These are phyloP conservation scores for Zygotorulaspora sp. DNA, from an alignment of 805 yeast species.

Conservation along the genomic window DNA sequence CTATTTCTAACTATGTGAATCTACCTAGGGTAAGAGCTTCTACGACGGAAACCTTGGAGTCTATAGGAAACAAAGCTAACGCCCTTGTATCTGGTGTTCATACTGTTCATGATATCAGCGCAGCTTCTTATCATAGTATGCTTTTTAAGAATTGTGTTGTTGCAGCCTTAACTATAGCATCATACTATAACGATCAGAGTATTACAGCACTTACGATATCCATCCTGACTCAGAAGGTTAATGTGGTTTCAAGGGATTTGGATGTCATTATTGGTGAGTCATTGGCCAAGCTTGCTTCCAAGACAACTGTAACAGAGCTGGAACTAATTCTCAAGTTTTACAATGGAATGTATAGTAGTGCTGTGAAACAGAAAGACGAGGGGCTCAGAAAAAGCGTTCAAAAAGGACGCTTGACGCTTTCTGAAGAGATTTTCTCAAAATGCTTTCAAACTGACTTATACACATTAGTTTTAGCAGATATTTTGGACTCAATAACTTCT, in stretches of 20 bases:
- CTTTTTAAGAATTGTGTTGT: slow-evolving; percentile 63
- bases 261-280: slow-evolving; percentile 58
- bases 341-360: slow-evolving; percentile 45
- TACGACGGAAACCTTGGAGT: slow-evolving; percentile 18
- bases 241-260: slow-evolving; percentile 45
- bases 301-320: slow-evolving; percentile 63
- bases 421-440: slow-evolving; percentile 32
- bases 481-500: slow-evolving; percentile 61
- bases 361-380: slow-evolving; percentile 41
- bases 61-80: slow-evolving; percentile 7
- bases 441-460: slow-evolving; percentile 41
- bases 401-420: slow-evolving; percentile 47
- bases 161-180: slow-evolving; percentile 63
- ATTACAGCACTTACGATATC: slow-evolving; percentile 76
- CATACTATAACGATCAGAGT: slow-evolving; percentile 61
- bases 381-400: slow-evolving; percentile 39
- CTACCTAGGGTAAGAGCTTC: slow-evolving; percentile 12
- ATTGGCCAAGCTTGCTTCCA: slow-evolving; percentile 56
- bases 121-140: slow-evolving; percentile 18
- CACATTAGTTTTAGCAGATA: slow-evolving; percentile 55
- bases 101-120: slow-evolving; percentile 9
- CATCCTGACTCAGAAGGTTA: slow-evolving; percentile 72
- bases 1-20: slow-evolving; percentile 9
- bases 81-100: slow-evolving; percentile 11
- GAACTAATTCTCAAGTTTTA: slow-evolving; percentile 55